phyloP scores from a whole-genome alignment of 805 yeast species.

The Candida alai region DNA sequence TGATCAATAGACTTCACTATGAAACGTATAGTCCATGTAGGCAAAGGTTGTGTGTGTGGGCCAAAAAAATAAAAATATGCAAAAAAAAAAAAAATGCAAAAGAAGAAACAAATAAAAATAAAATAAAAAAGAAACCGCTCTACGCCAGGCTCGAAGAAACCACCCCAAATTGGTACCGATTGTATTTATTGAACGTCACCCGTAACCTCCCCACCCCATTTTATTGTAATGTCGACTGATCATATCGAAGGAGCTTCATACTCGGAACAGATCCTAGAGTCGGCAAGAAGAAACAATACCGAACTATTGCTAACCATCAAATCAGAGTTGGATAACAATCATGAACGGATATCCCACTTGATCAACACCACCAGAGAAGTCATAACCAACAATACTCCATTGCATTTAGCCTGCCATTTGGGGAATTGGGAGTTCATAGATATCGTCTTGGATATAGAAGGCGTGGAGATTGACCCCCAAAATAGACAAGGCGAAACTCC shows the following conservation, averaged over 20 bases:
- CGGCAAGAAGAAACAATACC: conserved; percentile 82
- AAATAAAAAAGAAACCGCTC: too few species aligned
- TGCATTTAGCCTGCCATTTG: conserved; percentile 75
- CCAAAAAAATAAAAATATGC: too few species aligned
- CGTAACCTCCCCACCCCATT: too few species aligned
- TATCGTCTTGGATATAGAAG: conserved; percentile 76
- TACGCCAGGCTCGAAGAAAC: too few species aligned
- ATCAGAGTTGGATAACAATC: conserved; percentile 37
- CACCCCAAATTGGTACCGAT: too few species aligned
- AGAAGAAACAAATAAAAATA: too few species aligned
- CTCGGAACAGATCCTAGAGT: conserved; percentile 74
- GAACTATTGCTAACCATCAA: conserved; percentile 64
- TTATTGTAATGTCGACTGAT: too few species aligned
- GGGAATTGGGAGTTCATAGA: conserved; percentile 90
- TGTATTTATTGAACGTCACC: too few species aligned
- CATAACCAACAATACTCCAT: conserved; percentile 73
- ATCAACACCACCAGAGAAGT: conserved; percentile 65
- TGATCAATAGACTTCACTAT: too few species aligned
- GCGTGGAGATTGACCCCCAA: conserved; percentile 82
- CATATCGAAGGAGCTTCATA: conserved; percentile 66
- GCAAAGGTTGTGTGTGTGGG: too few species aligned
- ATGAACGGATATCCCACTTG: conserved; percentile 38
- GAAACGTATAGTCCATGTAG: too few species aligned
- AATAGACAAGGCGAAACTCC: conserved; percentile 86
- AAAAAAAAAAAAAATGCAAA: too few species aligned